These are phyloP conservation scores for Lactifluus subvellereus DNA, from an alignment of 768 basidiomycete genomes.

Conservation along the genomic window DNA sequence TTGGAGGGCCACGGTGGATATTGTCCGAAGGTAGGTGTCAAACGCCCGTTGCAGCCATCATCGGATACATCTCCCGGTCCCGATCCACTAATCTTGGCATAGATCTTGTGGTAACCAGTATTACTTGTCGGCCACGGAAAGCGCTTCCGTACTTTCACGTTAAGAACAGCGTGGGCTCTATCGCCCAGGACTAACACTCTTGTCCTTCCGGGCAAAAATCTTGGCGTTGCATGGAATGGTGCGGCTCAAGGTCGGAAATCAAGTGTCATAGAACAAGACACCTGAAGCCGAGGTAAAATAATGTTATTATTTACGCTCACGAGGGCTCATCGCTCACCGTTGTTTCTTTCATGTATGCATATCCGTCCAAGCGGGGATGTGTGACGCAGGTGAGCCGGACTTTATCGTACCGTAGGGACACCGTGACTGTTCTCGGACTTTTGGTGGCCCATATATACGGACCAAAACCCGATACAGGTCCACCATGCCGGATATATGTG, in stretches of 20 bases:
- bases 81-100: neutral
- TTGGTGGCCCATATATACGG: neutral
- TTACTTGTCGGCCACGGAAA: neutral
- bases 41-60: no score
- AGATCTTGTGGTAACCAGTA: neutral
- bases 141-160: neutral
- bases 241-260: neutral
- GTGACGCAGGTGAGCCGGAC: neutral
- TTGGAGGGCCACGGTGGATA: neutral
- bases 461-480: neutral
- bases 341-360: neutral
- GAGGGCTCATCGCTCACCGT: neutral
- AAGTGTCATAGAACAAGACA: neutral
- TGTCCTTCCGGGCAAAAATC: neutral
- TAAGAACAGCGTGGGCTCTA: neutral
- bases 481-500: neutral
- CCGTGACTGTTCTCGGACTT: conserved; percentile 7
- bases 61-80: neutral
- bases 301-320: neutral
- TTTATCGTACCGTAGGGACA: neutral
- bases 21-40: neutral
- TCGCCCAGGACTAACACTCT: neutral
- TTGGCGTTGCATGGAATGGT: neutral
- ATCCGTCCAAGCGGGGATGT: neutral
- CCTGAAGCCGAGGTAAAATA: neutral